These are phyloP conservation scores for Fusarium torreyae DNA, from an alignment of 2,329 filamentous ascomycete genomes.

Conservation along the genomic window DNA sequence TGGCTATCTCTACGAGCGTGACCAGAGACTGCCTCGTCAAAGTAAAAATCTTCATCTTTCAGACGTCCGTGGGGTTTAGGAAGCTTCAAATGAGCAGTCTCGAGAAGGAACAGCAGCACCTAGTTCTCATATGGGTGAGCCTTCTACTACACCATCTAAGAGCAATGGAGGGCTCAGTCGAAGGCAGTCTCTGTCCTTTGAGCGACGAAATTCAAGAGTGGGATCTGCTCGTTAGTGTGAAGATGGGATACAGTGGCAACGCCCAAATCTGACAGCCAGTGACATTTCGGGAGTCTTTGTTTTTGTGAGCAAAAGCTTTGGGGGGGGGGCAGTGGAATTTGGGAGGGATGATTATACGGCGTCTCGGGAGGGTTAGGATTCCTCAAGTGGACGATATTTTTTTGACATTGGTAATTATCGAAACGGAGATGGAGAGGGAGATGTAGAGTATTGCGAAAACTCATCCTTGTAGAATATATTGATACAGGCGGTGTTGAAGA, in stretches of 20 bases:
- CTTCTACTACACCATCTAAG: constrained; percentile 26
- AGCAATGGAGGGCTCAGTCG: constrained; percentile 16
- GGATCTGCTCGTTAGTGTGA: constrained; percentile 15
- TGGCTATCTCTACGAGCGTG: constrained; percentile 88
- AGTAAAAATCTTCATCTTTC: constrained; percentile 59
- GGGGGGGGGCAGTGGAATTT: constrained; percentile 43
- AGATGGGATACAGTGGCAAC: constrained; percentile 19
- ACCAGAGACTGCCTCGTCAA: constrained; percentile 80
- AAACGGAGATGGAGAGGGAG: constrained; percentile 13
- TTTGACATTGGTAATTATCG: constrained; percentile 46
- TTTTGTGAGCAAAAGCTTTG: constrained; percentile 50
- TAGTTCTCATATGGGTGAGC: constrained; percentile 7
- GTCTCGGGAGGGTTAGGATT: constrained; percentile 48
- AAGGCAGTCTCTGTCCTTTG: constrained; percentile 1
- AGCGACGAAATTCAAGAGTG: constrained; percentile 15
- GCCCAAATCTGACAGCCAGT: constrained; percentile 28
- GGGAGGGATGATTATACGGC: constrained; percentile 47
- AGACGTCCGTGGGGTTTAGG: constrained; percentile 53
- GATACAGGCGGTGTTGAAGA: constrained; percentile 26
- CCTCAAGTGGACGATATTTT: constrained; percentile 45
- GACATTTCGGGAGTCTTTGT: constrained; percentile 43
- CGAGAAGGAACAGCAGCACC: constrained; percentile 34
- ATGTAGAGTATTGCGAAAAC: constrained; percentile 43
- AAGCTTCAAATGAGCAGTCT: constrained; percentile 38
- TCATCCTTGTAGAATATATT: constrained; percentile 43